Evolutionary conservation across 2,329 filamentous ascomycete genomes (phyloP), one percentile per base, ranked within the genome.

Genomic region (Hymenoscyphus infarciens): DNA sequence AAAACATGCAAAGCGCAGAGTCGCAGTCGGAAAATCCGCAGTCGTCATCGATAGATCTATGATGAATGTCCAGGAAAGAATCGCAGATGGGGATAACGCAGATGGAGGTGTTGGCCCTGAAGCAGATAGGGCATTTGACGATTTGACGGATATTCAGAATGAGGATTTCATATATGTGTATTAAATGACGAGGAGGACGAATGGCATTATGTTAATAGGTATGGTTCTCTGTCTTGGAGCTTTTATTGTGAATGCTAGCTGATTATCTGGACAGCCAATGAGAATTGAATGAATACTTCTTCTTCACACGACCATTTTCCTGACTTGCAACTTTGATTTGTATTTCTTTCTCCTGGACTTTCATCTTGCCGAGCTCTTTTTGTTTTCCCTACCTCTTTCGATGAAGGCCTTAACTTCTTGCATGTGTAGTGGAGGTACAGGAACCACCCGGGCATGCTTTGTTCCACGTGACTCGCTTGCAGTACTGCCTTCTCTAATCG

Each of bases 151-250:
- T 71, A 73, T 83, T 68, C 76, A 82, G 73, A 87, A 87, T 65
- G 84, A 87, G 69, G 84, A 87, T 64, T 88, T 88, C 68, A 78
- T 87, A 6, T 88, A 84, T 73, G 79, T 87, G 5, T 70, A 69
- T 52, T 70, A 62, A 62, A 38, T 6, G 45, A 22, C 7, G n/a
- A 52, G 8, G 19, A 52, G 3, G 7, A 25, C 4, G 19, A 52
- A 22, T 22, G 42, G 3, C 3, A 49, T 22, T 10, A 11, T 49
- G 7, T 22, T 25, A 3, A 22, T 4, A 13, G 45, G 45, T 52
- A 22, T 52, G 19, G 4, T 13, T 22, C 19, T 13, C 5, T 16
- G 13, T 6, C 45, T 25, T 25, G 3, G 22, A 19, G 22, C 8
- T 3, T 22, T 2, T 11, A 13, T 22, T 13, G 5, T 52, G 45